A percentile compares a stretch with the other conserved stretches of the same genome.
Conservation (phyloP, 2,329 filamentous ascomycete species). For the Cercospora zeina region DNA sequence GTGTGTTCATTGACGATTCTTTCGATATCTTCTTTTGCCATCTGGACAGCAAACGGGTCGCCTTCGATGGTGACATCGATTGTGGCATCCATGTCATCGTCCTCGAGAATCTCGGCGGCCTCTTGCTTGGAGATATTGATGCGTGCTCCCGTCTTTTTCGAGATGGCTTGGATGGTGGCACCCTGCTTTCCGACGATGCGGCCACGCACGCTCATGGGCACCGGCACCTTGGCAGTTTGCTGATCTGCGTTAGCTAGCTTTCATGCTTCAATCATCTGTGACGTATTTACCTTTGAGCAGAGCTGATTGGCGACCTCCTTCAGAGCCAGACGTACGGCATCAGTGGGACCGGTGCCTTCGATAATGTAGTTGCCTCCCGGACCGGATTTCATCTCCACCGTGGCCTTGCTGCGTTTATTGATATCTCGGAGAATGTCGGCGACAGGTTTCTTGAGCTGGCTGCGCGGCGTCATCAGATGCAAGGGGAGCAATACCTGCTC, state of each 20-base stretch:
- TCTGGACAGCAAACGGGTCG: slow-evolving; percentile 81
- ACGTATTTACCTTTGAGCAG: slow-evolving; percentile 69
- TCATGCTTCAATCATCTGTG: not conserved
- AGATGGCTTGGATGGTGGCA: slow-evolving; percentile 83
- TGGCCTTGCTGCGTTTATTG: slow-evolving; percentile 87
- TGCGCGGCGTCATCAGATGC: slow-evolving; percentile 72
- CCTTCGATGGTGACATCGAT: slow-evolving; percentile 90
- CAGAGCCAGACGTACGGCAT: slow-evolving; percentile 81
- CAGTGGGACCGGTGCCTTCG: slow-evolving; percentile 78
- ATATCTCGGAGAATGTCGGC: slow-evolving; percentile 85
- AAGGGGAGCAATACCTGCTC: slow-evolving; percentile 74
- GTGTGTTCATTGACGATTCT: slow-evolving; percentile 85
- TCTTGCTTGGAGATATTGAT: slow-evolving; percentile 87
- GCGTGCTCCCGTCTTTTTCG: slow-evolving; percentile 83
- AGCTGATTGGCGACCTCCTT: slow-evolving; percentile 87
- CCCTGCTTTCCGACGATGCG: slow-evolving; percentile 94
- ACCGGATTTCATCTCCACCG: slow-evolving; percentile 73
- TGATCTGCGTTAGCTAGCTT: slow-evolving; percentile 35
- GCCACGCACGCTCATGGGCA: slow-evolving; percentile 79
- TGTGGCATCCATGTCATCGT: slow-evolving; percentile 74
- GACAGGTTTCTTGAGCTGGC: slow-evolving; percentile 80
- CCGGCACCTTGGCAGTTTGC: slow-evolving; percentile 71
- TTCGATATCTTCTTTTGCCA: slow-evolving; percentile 79
- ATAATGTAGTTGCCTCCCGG: slow-evolving; percentile 74
- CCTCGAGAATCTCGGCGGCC: slow-evolving; percentile 56